Percentiles rank a stretch among this genome's conserved stretches.
These are phyloP conservation scores for Bipolaris zeicola DNA, from an alignment of 2,329 filamentous ascomycete genomes.

Conservation along the genomic window DNA sequence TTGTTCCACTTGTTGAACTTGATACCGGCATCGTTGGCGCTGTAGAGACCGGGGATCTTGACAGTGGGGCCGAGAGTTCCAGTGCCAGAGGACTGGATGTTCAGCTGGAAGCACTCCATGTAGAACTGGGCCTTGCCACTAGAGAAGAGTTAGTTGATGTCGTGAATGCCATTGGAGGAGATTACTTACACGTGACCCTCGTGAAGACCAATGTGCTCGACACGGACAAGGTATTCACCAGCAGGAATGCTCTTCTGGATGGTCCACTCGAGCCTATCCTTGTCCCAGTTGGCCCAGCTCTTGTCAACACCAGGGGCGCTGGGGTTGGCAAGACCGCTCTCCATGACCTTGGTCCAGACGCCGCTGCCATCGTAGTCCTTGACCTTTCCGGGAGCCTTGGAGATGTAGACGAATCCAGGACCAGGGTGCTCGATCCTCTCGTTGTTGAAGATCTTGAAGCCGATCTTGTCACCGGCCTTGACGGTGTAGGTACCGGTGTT, in stretches of 20 bases:
- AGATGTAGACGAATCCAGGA: constrained; percentile 47
- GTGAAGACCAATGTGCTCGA: constrained; percentile 45
- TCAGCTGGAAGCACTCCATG: constrained; percentile 53
- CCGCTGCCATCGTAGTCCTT: constrained; percentile 70
- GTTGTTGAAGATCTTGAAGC: constrained; percentile 58
- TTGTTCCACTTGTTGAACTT: constrained; percentile 53
- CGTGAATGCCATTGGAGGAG: not conserved
- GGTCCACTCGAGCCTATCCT: constrained; percentile 52
- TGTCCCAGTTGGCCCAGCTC: constrained; percentile 46
- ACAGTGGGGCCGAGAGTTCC: constrained; percentile 53
- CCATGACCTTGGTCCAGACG: constrained; percentile 47
- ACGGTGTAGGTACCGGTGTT: constrained; percentile 46
- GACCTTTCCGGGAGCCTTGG: constrained; percentile 66
- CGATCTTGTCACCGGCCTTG: constrained; percentile 56
- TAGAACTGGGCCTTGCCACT: constrained; percentile 24
- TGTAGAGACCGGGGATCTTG: constrained; percentile 58
- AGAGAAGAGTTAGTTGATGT: not conserved
- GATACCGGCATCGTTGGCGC: constrained; percentile 55
- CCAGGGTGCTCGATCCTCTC: constrained; percentile 53
- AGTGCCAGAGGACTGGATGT: constrained; percentile 50
- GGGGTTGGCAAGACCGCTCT: constrained; percentile 39
- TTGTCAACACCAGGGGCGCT: constrained; percentile 30
- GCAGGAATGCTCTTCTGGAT: constrained; percentile 50
- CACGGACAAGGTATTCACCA: constrained; percentile 48
- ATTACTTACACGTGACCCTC: constrained; percentile 30